Evolutionary conservation across 495 filamentous ascomycete genomes (phyloP).

Genomic region (Penicillium bovifimosum): DNA sequence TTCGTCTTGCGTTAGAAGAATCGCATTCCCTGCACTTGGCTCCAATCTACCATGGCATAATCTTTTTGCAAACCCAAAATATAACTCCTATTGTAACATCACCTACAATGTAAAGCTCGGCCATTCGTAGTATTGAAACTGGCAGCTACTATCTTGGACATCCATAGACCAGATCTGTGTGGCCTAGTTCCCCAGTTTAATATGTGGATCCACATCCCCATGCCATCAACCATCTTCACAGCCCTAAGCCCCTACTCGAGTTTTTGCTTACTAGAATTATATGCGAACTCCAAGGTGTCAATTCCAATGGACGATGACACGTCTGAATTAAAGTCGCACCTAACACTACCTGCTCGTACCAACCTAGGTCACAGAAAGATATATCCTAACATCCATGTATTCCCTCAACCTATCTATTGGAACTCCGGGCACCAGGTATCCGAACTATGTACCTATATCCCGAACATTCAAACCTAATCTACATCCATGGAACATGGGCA

Average conservation of each 20-base stretch:
- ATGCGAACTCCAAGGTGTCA: background rate
- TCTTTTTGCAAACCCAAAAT: slow-evolving; percentile 6
- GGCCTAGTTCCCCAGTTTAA: slow-evolving; percentile 2
- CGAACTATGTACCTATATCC: background rate
- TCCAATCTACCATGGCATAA: slow-evolving; percentile 22
- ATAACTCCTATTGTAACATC: slow-evolving; percentile 16
- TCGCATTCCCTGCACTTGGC: slow-evolving; percentile 26
- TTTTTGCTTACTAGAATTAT: too few species aligned
- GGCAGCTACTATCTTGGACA: background rate
- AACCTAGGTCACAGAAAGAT: background rate
- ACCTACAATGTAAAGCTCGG: background rate
- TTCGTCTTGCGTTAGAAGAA: slow-evolving; percentile 18
- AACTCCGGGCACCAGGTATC: too few species aligned
- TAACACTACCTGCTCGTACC: too few species aligned
- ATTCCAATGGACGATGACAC: background rate
- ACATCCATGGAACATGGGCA: too few species aligned
- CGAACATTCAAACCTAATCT: background rate
- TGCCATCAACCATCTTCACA: background rate
- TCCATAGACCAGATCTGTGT: background rate
- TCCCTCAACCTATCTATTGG: too few species aligned
- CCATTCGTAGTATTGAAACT: background rate
- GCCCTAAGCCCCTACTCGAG: too few species aligned
- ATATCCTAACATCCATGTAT: too few species aligned
- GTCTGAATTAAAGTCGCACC: too few species aligned
- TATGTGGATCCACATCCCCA: background rate